A percentile compares a stretch with the other conserved stretches of the same genome.
Evolutionary conservation across 768 basidiomycete genomes (phyloP).

Genomic region (Gloeostereum incarnatum): DNA sequence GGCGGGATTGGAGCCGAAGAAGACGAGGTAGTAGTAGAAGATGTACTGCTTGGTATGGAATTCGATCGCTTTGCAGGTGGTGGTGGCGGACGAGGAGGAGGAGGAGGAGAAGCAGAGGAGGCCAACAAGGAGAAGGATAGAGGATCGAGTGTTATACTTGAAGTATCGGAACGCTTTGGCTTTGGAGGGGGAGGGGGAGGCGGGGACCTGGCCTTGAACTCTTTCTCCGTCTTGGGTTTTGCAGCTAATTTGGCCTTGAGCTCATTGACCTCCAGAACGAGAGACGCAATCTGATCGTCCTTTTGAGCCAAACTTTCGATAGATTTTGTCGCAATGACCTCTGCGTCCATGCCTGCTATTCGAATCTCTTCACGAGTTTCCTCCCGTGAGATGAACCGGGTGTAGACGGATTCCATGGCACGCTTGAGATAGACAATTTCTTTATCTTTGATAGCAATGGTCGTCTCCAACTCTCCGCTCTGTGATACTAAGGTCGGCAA

Average conservation of each 20-base stretch:
- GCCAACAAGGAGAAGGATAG: neutral
- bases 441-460: constrained; percentile 50
- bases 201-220: constrained; percentile 58
- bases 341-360: constrained; percentile 50
- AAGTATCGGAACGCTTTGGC: constrained; percentile 14
- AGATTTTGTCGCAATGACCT: constrained; percentile 57
- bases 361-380: constrained; percentile 37
- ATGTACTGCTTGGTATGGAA: constrained; percentile 14
- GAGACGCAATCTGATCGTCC: constrained; percentile 50
- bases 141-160: neutral
- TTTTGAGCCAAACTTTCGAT: constrained; percentile 63
- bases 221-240: constrained; percentile 55
- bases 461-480: constrained; percentile 43
- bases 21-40: constrained; percentile 8
- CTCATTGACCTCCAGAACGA: constrained; percentile 39
- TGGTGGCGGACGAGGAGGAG: constrained; percentile 14
- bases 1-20: constrained; percentile 27
- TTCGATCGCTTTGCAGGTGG: constrained; percentile 21
- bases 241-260: constrained; percentile 42
- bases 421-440: constrained; percentile 72
- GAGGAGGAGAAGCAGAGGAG: constrained; percentile 15
- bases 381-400: constrained; percentile 56
- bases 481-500: constrained; percentile 16
- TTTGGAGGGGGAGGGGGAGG: constrained; percentile 46
- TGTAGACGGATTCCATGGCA: constrained; percentile 82